A percentile compares a stretch with the other conserved stretches of the same genome.
Evolutionary conservation across 139 green algal genomes (phyloP).

Genomic region (Chlorella ohadii): DNA sequence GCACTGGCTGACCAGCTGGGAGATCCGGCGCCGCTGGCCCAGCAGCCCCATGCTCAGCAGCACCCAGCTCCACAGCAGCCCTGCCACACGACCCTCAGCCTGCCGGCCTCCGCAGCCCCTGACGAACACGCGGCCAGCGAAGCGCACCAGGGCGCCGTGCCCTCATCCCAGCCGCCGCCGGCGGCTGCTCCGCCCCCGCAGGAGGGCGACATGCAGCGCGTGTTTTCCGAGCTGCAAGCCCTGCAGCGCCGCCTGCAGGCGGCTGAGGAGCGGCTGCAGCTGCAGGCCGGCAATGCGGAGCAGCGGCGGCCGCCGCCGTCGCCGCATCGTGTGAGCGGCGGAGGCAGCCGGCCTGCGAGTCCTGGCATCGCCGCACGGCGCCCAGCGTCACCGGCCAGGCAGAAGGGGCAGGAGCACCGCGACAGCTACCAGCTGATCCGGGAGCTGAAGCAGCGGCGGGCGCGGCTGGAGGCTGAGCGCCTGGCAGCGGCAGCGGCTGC

Average conservation of each 20-base stretch:
- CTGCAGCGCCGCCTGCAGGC: constrained; percentile 13
- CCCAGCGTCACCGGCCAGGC: too few species aligned
- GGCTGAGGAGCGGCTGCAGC: constrained; percentile 11
- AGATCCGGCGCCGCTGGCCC: too few species aligned
- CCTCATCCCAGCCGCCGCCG: background rate
- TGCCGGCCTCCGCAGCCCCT: background rate
- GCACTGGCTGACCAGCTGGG: too few species aligned
- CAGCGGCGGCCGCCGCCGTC: too few species aligned
- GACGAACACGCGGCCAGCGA: background rate
- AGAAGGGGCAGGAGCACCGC: background rate
- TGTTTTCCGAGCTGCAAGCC: background rate
- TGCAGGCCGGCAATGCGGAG: background rate
- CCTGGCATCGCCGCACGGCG: too few species aligned
- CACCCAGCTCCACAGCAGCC: background rate
- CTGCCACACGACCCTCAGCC: background rate
- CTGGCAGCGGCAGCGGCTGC: background rate
- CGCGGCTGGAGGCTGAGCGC: background rate
- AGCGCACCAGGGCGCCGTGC: background rate
- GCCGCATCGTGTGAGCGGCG: too few species aligned
- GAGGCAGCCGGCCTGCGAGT: too few species aligned
- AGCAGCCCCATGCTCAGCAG: too few species aligned
- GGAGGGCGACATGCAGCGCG: background rate
- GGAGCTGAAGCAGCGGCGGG: constrained; percentile 4
- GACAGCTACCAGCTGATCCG: constrained; percentile 15
- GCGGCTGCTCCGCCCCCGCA: background rate